Evolutionary conservation across 495 filamentous ascomycete genomes (phyloP).

Genomic region (Talaromyces liani): DNA sequence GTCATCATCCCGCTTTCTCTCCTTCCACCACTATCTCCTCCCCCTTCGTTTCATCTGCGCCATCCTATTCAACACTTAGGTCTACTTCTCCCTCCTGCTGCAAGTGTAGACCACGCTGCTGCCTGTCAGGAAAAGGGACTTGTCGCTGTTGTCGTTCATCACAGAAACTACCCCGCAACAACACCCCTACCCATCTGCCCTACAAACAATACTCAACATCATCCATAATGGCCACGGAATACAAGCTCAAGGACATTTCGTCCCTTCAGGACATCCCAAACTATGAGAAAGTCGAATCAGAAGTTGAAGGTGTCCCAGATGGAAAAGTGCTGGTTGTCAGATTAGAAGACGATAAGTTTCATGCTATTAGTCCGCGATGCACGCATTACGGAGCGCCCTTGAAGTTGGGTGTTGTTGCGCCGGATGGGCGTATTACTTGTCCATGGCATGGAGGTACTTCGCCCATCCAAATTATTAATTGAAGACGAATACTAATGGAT

Average conservation of each 20-base stretch:
- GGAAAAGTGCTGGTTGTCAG: conserved; percentile 83
- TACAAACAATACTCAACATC: conserved; percentile 7
- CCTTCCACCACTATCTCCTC: neutral
- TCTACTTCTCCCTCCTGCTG: neutral
- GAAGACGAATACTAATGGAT: conserved; percentile 7
- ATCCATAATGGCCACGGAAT: conserved; percentile 57
- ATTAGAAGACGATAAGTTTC: conserved; percentile 54
- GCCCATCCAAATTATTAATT: neutral
- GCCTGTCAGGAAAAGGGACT: neutral
- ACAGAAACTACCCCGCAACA: neutral
- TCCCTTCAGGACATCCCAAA: conserved; percentile 60
- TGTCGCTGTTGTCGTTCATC: neutral
- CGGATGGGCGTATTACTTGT: conserved; percentile 78
- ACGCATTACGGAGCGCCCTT: conserved; percentile 93
- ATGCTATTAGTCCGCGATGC: conserved; percentile 79
- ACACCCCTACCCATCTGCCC: neutral
- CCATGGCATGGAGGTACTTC: conserved; percentile 86
- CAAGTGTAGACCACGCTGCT: conserved; percentile 4
- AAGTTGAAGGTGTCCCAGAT: conserved; percentile 79
- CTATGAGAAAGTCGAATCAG: conserved; percentile 78
- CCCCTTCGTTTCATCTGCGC: too few relatives aligned
- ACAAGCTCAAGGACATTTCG: conserved; percentile 74
- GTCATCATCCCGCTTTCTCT: neutral
- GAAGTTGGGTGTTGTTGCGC: conserved; percentile 71
- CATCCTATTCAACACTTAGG: neutral